Percentiles rank a stretch among this genome's conserved stretches.
Conservation (phyloP, 495 filamentous ascomycete species). For the Talaromyces wortmannii region DNA sequence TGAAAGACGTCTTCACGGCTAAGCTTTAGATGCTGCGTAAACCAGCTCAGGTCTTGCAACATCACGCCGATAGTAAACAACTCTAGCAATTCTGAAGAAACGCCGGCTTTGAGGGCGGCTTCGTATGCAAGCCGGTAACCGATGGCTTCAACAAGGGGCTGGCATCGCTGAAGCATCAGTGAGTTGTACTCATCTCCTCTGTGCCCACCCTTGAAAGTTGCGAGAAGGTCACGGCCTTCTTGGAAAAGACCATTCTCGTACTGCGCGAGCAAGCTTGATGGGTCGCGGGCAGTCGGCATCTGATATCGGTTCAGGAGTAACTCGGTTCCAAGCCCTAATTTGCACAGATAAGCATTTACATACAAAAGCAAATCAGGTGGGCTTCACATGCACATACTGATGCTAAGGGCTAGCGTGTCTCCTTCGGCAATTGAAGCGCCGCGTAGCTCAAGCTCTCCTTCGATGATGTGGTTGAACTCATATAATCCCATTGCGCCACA, state of each 20-base stretch:
- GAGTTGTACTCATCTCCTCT: slow-evolving; percentile 20
- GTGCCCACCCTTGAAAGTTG: slow-evolving; percentile 7
- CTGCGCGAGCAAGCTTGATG: slow-evolving; percentile 14
- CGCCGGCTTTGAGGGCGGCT: slow-evolving; percentile 12
- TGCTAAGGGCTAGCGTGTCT: slow-evolving; percentile 9
- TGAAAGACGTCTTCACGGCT: slow-evolving; percentile 5
- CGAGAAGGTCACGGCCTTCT: slow-evolving; percentile 12
- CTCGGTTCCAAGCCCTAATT: slow-evolving; percentile 25
- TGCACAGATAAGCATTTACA: not conserved
- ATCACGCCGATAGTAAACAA: slow-evolving; percentile 22
- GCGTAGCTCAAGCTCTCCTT: not conserved
- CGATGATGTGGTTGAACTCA: not conserved
- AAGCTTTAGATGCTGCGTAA: slow-evolving; percentile 12
- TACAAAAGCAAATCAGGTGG: no score
- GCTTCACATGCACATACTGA: not conserved
- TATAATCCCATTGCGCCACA: not conserved
- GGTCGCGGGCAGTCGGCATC: slow-evolving; percentile 15
- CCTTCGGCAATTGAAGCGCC: slow-evolving; percentile 16
- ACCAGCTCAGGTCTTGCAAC: slow-evolving; percentile 24
- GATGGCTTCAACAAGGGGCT: slow-evolving; percentile 19
- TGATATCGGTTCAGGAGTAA: slow-evolving; percentile 27
- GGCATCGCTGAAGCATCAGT: slow-evolving; percentile 22
- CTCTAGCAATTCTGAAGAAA: slow-evolving; percentile 12
- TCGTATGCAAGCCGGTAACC: slow-evolving; percentile 27
- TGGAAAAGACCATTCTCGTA: slow-evolving; percentile 24